Conservation (phyloP, 2,329 filamentous ascomycete species). For the Lachnellula cervina region DNA sequence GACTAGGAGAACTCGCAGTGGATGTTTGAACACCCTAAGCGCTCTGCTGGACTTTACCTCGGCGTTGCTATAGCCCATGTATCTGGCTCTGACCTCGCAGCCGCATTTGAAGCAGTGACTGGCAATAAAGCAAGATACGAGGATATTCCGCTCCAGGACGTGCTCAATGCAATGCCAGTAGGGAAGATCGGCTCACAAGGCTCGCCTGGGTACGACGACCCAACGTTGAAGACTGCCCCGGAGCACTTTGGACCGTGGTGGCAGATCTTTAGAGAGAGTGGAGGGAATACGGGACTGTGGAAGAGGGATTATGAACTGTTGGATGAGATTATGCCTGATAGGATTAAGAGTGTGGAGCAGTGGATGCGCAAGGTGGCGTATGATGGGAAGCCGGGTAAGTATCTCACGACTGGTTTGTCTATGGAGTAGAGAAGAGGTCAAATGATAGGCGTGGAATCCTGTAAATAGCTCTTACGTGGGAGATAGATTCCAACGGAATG, state of each 20-base stretch:
- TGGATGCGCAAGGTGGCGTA: constrained; percentile 16
- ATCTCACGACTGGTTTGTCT: constrained; percentile 5
- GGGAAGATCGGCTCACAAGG: not conserved
- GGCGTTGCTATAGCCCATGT: constrained; percentile 20
- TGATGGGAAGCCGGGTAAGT: constrained; percentile 10
- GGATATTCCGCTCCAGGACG: constrained; percentile 2
- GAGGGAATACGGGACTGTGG: constrained; percentile 11
- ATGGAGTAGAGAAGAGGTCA: not conserved
- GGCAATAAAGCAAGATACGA: constrained; percentile 9
- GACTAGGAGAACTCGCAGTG: constrained; percentile 4
- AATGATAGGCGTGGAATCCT: not conserved
- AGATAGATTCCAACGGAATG: too few species aligned
- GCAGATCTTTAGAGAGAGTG: constrained; percentile 6
- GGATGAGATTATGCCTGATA: constrained; percentile 18
- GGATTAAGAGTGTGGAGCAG: constrained; percentile 13
- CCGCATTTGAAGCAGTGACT: constrained; percentile 9
- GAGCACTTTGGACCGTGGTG: constrained; percentile 15
- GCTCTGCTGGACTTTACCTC: constrained; percentile 20
- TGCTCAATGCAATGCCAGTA: not conserved
- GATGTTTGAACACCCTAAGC: constrained; percentile 18
- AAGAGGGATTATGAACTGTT: constrained; percentile 14
- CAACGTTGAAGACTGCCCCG: constrained; percentile 9
- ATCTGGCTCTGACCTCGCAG: constrained; percentile 9
- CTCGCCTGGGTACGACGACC: constrained; percentile 7
- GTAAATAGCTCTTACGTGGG: too few species aligned